A percentile compares a stretch with the other conserved stretches of the same genome.
These are phyloP conservation scores for Yamadazyma diospyri DNA, from an alignment of 1,139 yeast species.

Conservation along the genomic window DNA sequence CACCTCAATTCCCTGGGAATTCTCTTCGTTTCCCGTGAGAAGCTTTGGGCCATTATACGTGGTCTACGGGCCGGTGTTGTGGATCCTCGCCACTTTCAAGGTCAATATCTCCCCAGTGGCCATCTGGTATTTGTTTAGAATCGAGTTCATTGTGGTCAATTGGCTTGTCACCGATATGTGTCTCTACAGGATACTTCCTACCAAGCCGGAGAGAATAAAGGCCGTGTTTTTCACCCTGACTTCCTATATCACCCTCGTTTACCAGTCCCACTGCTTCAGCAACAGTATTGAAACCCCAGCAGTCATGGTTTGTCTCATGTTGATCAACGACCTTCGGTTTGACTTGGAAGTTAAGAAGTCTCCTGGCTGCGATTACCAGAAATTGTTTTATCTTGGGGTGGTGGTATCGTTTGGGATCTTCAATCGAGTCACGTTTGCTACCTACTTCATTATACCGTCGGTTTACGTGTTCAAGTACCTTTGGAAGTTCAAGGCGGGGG, in stretches of 20 bases:
- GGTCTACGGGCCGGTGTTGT: conserved; percentile 66
- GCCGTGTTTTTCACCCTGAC: conserved; percentile 66
- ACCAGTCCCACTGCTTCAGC: conserved; percentile 86
- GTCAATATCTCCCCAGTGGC: conserved; percentile 36
- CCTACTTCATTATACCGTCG: conserved; percentile 66
- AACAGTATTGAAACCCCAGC: conserved; percentile 80
- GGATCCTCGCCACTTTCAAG: conserved; percentile 22
- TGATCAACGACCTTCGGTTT: conserved; percentile 45
- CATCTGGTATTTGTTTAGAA: conserved; percentile 55
- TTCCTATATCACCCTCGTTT: conserved; percentile 74
- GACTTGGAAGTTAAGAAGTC: conserved; percentile 15
- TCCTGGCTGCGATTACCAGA: conserved; percentile 8
- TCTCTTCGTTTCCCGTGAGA: conserved; percentile 61
- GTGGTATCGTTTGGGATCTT: conserved; percentile 67
- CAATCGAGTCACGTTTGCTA: conserved; percentile 80
- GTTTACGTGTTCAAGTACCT: conserved; percentile 37
- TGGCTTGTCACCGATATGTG: conserved; percentile 60
- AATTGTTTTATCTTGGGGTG: conserved; percentile 44
- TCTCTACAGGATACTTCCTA: conserved; percentile 46
- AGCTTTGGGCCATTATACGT: conserved; percentile 69
- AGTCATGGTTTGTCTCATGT: conserved; percentile 52
- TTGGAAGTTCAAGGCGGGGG: conserved; percentile 22
- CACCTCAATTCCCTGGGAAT: conserved; percentile 84
- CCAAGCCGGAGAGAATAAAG: conserved; percentile 62
- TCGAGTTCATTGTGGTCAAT: conserved; percentile 52